phyloP scores from a whole-genome alignment of 352 stramenopile species.

The Pythium scleroteichum region DNA sequence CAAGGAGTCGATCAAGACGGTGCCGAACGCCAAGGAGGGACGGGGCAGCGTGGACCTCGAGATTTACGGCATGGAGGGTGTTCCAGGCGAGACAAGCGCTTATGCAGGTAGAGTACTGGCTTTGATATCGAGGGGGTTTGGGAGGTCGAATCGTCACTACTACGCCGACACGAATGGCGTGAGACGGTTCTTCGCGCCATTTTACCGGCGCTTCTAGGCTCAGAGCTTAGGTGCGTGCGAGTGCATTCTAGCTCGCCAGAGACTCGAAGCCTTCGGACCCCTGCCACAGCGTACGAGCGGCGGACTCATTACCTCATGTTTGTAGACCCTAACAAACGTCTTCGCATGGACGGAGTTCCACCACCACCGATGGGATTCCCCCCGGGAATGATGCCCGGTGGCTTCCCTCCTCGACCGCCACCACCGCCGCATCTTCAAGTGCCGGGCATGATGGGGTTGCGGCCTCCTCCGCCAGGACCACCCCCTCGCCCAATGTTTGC shows the following conservation, averaged over 20 bases:
- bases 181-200: too few species aligned
- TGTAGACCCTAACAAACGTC: constrained; percentile 44
- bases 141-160: neutral
- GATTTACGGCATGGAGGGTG: constrained; percentile 90
- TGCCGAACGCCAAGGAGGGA: constrained; percentile 86
- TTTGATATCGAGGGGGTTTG: neutral
- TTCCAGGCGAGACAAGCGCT: constrained; percentile 47
- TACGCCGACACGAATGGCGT: neutral
- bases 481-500: constrained; percentile 41
- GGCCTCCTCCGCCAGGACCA: constrained; percentile 42
- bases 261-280: neutral
- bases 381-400: constrained; percentile 43
- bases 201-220: neutral
- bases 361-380: constrained; percentile 39
- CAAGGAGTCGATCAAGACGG: constrained; percentile 78
- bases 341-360: constrained; percentile 37
- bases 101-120: constrained; percentile 20
- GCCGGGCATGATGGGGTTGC: constrained; percentile 51
- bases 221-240: constrained; percentile 21
- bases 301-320: too few species aligned
- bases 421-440: constrained; percentile 51
- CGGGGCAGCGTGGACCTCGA: constrained; percentile 81
- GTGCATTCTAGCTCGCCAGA: neutral
- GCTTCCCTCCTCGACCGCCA: constrained; percentile 42
- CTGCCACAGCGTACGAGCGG: too few species aligned